Base-by-base conservation (phyloP, 805 yeast genomes). In the Ascoidea tarda region DNA sequence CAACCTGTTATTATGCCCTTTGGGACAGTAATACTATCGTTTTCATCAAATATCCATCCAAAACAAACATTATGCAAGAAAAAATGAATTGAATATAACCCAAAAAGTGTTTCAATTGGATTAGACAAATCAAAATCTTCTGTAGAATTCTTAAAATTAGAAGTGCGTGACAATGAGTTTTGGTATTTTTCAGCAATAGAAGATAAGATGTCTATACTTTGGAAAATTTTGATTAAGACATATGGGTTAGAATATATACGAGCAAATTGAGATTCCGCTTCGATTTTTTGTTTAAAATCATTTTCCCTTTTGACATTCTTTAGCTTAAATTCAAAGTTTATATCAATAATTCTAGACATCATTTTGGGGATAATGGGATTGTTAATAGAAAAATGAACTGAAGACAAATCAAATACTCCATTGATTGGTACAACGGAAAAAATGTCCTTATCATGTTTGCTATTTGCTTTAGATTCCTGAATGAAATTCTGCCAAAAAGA, bases 1-100 rank as follows among this genome's bases (percentile, higher is more conserved):
- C 84, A 87, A 0, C 97, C 97, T 33, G 80, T 55, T 46, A 85
- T 81, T n/a, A 87, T 61, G 8, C 96, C 96, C 0, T 21, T n/a
- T 33, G 88, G 88, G 28, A 72, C 73, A 1, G 61, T 55, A 1
- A 63, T 62, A 5, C 63, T 64, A 5, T 46, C 49, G 1, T 14
- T 32, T 16, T 33, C 62, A n/a, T 76, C 81, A 61, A 84, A 84
- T 4, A 84, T 62, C 89, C 96, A 87, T 0, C 96, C 95, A 42
- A 84, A 54, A 56, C 95, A 84, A 54, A 85, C 71, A 57, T 83
- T 77, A 58, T 81, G 76, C 0, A 87, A 77, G 5, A 81, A 62
- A 31, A 84, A 70, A 49, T 78, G 84, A 33, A 84, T 67, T 0
- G 87, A 71, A 49, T 72, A 74, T 55, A 73, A 69, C n/a, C 65